Conservation (phyloP, 331 rosid genomes). For the Acacia concinna region DNA sequence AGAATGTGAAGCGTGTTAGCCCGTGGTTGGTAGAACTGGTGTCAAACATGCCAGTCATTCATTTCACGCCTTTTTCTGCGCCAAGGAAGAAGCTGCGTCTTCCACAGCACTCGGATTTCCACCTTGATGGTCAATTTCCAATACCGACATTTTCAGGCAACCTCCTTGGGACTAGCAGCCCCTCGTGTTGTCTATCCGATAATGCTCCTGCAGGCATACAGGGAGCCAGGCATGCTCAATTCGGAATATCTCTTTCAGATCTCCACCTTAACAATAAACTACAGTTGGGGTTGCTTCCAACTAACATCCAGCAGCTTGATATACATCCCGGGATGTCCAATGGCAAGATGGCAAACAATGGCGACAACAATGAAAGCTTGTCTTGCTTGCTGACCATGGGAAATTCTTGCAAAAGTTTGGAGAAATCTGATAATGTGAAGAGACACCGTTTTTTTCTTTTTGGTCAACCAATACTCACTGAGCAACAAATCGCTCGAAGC, state of each 20-base stretch:
- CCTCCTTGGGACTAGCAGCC: constrained; percentile 80
- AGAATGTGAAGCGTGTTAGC: constrained; percentile 92
- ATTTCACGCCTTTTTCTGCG: constrained; percentile 66
- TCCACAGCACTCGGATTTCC: constrained; percentile 62
- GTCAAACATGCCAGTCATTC: constrained; percentile 65
- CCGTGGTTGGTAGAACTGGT: constrained; percentile 96
- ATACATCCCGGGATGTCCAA: constrained; percentile 50
- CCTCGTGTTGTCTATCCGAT: constrained; percentile 77
- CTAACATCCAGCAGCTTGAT: constrained; percentile 49
- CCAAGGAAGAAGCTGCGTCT: constrained; percentile 89
- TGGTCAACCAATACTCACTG: constrained; percentile 92
- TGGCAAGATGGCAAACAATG: constrained; percentile 41
- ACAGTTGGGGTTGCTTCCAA: constrained; percentile 69
- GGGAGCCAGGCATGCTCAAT: constrained; percentile 99
- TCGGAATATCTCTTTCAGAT: constrained; percentile 81
- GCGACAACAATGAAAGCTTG: constrained; percentile 52
- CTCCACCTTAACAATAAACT: constrained; percentile 73
- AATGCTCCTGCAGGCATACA: constrained; percentile 99
- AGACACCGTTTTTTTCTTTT: constrained; percentile 83
- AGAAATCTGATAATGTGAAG: constrained; percentile 67
- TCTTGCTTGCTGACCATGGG: constrained; percentile 74
- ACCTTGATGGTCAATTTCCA: constrained; percentile 62
- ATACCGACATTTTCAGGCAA: constrained; percentile 70
- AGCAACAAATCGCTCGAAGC: constrained; percentile 75
- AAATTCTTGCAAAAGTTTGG: constrained; percentile 58